phyloP scores from a whole-genome alignment of 1,139 yeast genomes.

The Hansenula anomala region DNA sequence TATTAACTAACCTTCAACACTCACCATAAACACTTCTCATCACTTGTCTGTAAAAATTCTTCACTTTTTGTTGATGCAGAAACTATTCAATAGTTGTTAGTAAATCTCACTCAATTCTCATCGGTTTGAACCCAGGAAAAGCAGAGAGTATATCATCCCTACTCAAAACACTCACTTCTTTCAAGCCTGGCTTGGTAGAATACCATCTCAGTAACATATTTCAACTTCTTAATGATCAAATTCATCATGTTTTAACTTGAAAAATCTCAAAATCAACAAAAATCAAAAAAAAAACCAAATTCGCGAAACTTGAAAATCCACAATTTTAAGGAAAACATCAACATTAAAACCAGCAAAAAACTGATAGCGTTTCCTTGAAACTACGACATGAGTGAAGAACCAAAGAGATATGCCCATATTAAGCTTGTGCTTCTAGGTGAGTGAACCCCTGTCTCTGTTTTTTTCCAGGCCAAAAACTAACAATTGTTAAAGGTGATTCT shows the following conservation, averaged over 20 bases:
- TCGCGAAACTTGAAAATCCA: no score
- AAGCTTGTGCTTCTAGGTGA: slow-evolving; percentile 4
- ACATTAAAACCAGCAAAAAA: no score
- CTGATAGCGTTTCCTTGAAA: no score
- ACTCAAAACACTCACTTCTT: neutral
- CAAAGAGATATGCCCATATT: slow-evolving; percentile 3
- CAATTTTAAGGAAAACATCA: no score
- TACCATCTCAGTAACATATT: neutral
- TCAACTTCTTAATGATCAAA: neutral
- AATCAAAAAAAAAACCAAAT: no score
- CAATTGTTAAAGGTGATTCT: slow-evolving; percentile 1
- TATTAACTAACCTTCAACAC: no score
- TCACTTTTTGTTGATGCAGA: slow-evolving; percentile 10
- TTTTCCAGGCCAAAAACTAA: neutral
- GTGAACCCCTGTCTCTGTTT: neutral
- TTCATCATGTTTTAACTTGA: no score
- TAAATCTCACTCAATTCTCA: no score
- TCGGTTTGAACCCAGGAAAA: no score
- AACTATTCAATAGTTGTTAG: slow-evolving; percentile 3
- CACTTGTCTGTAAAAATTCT: slow-evolving; percentile 8
- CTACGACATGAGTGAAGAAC: neutral
- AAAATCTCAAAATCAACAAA: no score
- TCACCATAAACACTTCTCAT: slow-evolving; percentile 11
- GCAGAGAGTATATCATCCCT: no score
- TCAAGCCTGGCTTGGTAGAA: neutral